Evolutionary conservation across 225 moss, liverwort and hornwort species (phyloP).

Genomic region (Pseudoscleropodium purum): DNA sequence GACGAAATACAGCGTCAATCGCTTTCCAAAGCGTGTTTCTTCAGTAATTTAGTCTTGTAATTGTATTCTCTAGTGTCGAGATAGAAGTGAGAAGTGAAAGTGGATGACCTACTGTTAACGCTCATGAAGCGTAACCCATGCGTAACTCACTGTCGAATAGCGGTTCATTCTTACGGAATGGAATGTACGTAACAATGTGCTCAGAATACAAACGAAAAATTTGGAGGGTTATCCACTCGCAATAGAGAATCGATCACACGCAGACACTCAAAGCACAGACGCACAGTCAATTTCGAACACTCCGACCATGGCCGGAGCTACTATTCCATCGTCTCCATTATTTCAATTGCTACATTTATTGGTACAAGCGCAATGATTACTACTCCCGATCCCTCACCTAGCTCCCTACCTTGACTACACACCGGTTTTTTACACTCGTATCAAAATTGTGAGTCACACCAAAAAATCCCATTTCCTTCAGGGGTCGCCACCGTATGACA

Average conservation of each 20-base stretch:
- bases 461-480: not conserved
- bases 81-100: not conserved
- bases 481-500: not conserved
- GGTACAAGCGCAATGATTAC: not conserved
- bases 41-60: not conserved
- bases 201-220: too few relatives aligned
- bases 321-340: not conserved
- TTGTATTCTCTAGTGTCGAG: not conserved
- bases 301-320: not conserved
- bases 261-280: not conserved
- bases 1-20: not conserved
- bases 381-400: not conserved
- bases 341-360: not conserved
- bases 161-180: not conserved
- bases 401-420: not conserved
- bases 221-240: too few relatives aligned
- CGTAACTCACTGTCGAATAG: not conserved
- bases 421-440: conserved; percentile 13
- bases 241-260: not conserved
- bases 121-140: not conserved
- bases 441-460: conserved; percentile 27
- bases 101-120: not conserved
- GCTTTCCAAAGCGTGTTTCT: not conserved
- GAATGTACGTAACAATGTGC: not conserved
- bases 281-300: not conserved